Conservation (phyloP, 441 rosid species). For the Bruguiera hainesii region DNA sequence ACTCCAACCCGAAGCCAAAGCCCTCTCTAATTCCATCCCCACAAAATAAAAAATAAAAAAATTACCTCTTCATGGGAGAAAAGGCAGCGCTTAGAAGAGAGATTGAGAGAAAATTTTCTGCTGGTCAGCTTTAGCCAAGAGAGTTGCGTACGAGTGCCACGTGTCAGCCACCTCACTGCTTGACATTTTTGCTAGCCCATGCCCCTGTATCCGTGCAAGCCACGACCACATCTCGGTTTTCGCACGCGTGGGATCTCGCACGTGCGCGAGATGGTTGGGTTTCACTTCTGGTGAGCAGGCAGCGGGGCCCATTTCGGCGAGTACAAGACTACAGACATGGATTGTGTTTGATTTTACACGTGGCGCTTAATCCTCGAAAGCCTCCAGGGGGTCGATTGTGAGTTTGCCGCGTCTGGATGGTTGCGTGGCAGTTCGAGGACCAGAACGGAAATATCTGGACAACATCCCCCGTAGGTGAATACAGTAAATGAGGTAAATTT, state of each 20-base stretch:
- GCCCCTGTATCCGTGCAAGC: conserved; percentile 54
- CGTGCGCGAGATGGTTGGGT: conserved; percentile 22
- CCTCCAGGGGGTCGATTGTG: not conserved
- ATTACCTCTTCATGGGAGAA: conserved; percentile 4
- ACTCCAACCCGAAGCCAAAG: conserved; percentile 23
- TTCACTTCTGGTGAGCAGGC: not conserved
- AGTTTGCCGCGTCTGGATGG: conserved; percentile 11
- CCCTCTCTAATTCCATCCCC: conserved; percentile 35
- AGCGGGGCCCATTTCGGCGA: too few species aligned
- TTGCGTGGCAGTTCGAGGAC: conserved; percentile 2
- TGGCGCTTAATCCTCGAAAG: not conserved
- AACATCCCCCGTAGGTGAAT: too few species aligned
- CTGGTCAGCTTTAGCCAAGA: conserved; percentile 44
- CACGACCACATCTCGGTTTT: conserved; percentile 61
- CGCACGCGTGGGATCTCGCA: conserved; percentile 41
- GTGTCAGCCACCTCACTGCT: conserved; percentile 54
- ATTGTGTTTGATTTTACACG: not conserved
- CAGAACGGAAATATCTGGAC: not conserved
- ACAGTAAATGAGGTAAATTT: too few species aligned
- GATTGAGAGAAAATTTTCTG: conserved; percentile 22
- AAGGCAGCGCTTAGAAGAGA: conserved; percentile 7
- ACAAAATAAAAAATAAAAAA: not conserved
- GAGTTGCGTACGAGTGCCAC: conserved; percentile 34
- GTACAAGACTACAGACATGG: conserved; percentile 6
- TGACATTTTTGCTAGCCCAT: conserved; percentile 28